Evolutionary conservation across 108 stramenopile genomes (phyloP).

Genomic region (Pseudonitzschia pungens): DNA sequence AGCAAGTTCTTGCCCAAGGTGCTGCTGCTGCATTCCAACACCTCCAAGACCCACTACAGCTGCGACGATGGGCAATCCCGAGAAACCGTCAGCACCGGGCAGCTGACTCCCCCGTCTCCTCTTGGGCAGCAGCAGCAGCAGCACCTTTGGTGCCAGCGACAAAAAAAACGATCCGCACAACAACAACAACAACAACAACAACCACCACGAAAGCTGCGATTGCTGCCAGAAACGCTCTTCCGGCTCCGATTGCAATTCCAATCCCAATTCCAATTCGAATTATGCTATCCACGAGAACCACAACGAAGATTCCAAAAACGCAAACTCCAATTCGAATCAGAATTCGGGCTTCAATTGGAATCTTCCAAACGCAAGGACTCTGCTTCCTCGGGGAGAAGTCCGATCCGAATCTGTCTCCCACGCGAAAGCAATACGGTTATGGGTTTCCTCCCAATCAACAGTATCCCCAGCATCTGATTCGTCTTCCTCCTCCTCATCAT

Average conservation of each 20-base stretch:
- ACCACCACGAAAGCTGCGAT: background rate
- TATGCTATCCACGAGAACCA: background rate
- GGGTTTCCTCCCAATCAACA: background rate
- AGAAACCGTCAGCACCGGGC: background rate
- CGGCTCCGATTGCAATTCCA: too few relatives aligned
- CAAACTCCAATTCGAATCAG: background rate
- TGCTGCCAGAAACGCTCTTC: too few relatives aligned
- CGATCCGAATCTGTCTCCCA: background rate
- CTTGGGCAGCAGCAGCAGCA: constrained; percentile 4
- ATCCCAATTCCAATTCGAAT: too few relatives aligned
- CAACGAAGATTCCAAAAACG: background rate
- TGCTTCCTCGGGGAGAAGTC: background rate
- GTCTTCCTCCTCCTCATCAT: too few relatives aligned
- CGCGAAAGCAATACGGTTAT: background rate
- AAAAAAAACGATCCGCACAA: background rate
- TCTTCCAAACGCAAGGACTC: background rate
- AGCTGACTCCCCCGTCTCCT: background rate
- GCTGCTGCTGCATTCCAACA: background rate
- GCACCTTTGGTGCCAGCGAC: background rate
- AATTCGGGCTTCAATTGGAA: background rate
- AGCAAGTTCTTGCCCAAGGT: background rate
- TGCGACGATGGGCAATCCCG: background rate
- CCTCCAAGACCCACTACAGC: background rate
- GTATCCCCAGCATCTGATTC: background rate
- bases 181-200: background rate